These are phyloP conservation scores for Paramecium octaurelia DNA, from an alignment of 73 alveolate genomes.

Conservation along the genomic window DNA sequence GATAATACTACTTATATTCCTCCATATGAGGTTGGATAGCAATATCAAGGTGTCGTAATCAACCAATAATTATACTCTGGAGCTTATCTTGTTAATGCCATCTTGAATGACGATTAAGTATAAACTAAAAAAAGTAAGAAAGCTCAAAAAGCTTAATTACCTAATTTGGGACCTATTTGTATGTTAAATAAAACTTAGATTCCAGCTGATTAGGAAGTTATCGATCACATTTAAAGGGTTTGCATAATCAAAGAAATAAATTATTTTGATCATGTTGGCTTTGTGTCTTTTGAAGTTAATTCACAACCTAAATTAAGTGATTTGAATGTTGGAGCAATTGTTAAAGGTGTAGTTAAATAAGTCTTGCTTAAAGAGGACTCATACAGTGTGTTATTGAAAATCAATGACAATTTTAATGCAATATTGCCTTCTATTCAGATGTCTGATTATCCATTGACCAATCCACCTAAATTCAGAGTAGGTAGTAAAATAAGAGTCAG, in stretches of 20 bases:
- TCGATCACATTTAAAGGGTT: not conserved
- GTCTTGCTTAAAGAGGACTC: not conserved
- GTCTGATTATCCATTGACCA: conserved; percentile 35
- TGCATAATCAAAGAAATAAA: not conserved
- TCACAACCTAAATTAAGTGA: not conserved
- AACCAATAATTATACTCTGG: not conserved
- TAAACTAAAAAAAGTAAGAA: conserved; percentile 5
- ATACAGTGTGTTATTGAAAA: not conserved
- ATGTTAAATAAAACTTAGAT: not conserved
- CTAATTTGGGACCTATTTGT: conserved; percentile 24
- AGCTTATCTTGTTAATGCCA: not conserved
- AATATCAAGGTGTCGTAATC: not conserved
- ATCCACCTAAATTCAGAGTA: conserved; percentile 24
- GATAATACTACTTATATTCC: not conserved
- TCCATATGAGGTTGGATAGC: not conserved
- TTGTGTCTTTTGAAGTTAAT: conserved; percentile 25
- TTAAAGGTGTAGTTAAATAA: conserved; percentile 16
- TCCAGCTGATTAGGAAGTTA: not conserved
- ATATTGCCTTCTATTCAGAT: not conserved
- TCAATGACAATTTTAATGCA: not conserved
- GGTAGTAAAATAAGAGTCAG: conserved; percentile 3
- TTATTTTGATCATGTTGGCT: conserved; percentile 26
- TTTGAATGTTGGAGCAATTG: not conserved
- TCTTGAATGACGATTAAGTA: not conserved
- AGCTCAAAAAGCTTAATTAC: not conserved